Percentiles rank a stretch among this genome's conserved stretches.
These are phyloP conservation scores for Mycogone perniciosa DNA, from an alignment of 2,329 filamentous ascomycete species.

Conservation along the genomic window DNA sequence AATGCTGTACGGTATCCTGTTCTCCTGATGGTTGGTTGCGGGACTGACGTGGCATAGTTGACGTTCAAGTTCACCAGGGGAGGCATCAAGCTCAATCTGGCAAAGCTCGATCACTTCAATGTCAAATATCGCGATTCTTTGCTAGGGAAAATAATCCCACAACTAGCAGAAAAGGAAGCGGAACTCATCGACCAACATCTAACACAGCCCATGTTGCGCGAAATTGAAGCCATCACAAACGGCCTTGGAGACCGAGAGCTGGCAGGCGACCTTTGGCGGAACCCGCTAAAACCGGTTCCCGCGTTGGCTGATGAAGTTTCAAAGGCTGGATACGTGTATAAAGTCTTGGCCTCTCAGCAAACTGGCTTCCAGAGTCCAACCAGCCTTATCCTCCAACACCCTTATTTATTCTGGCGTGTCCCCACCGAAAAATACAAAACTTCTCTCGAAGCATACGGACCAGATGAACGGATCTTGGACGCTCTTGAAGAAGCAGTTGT, in stretches of 20 bases:
- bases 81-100: constrained; percentile 73
- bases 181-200: constrained; percentile 20
- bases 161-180: constrained; percentile 19
- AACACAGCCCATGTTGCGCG: constrained; percentile 17
- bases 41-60: constrained; percentile 48
- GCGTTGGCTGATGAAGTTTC: constrained; percentile 13
- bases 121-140: constrained; percentile 49
- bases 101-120: constrained; percentile 78
- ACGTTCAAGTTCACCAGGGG: constrained; percentile 85
- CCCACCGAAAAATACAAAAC: constrained; percentile 23
- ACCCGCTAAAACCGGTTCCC: constrained; percentile 22
- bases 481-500: constrained; percentile 22
- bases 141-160: constrained; percentile 20
- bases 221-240: constrained; percentile 20
- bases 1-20: constrained; percentile 47
- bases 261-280: constrained; percentile 18
- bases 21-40: not conserved
- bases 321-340: constrained; percentile 18
- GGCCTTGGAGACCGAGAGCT: not conserved
- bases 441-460: constrained; percentile 18
- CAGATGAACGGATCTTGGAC: constrained; percentile 17
- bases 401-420: constrained; percentile 35
- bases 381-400: constrained; percentile 23
- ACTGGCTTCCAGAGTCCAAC: constrained; percentile 19
- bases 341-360: constrained; percentile 17